Percentiles rank a stretch among this genome's conserved stretches.
Conservation (phyloP, 805 yeast species). For the Clavispora fructus region DNA sequence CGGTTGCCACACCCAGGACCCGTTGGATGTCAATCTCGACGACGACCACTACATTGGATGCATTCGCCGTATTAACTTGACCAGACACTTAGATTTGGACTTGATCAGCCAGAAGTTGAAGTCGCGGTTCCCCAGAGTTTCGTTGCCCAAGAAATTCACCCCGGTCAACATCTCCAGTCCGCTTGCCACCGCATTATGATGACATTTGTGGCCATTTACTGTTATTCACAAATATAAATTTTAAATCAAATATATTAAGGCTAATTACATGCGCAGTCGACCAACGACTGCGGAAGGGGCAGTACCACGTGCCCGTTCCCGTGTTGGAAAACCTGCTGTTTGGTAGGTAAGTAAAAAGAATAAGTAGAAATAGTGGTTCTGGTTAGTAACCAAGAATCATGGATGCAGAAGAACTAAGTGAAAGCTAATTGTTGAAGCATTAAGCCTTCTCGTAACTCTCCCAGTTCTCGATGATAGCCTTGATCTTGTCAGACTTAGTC, state of each 20-base stretch:
- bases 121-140: constrained; percentile 79
- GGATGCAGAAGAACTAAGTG: background rate
- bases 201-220: background rate
- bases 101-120: constrained; percentile 76
- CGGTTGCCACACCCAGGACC: constrained; percentile 97
- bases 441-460: constrained; percentile 64
- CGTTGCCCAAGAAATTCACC: constrained; percentile 84
- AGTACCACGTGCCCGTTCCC: constrained; percentile 16
- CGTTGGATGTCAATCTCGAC: constrained; percentile 93
- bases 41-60: constrained; percentile 95
- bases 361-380: background rate
- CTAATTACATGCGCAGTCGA: constrained; percentile 4
- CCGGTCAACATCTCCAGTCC: constrained; percentile 86
- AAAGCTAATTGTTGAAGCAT: background rate
- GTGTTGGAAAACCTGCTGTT: background rate
- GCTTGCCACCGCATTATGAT: constrained; percentile 13
- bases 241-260: constrained; percentile 4
- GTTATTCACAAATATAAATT: background rate
- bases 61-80: constrained; percentile 83
- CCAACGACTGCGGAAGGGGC: constrained; percentile 2
- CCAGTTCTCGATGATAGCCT: constrained; percentile 91
- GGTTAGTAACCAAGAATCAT: constrained; percentile 1
- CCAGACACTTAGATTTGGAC: constrained; percentile 91
- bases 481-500: constrained; percentile 88
- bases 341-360: background rate